These are phyloP conservation scores for Lactifluus subvellereus DNA, from an alignment of 768 basidiomycete species.

Conservation along the genomic window DNA sequence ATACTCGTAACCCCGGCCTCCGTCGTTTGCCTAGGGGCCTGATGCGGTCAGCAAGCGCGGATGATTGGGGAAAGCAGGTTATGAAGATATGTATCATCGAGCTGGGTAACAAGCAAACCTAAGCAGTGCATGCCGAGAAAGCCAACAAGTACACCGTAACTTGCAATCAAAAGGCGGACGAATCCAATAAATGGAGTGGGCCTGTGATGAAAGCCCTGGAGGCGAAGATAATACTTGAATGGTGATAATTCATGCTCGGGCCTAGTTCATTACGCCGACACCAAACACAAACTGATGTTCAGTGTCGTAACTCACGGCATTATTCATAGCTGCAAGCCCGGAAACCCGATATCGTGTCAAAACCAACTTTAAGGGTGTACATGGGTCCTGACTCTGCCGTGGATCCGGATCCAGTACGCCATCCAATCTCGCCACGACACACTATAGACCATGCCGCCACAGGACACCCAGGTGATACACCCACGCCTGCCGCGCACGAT, in stretches of 20 bases:
- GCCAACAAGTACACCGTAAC: background rate
- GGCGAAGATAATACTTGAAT: background rate
- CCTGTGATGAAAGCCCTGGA: background rate
- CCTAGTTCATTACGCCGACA: background rate
- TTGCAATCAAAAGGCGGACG: background rate
- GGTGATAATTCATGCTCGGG: constrained; percentile 1
- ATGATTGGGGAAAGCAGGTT: background rate
- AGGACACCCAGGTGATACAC: no score
- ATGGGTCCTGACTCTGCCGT: background rate
- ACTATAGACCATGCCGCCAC: no score
- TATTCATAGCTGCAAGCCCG: no score
- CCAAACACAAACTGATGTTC: background rate
- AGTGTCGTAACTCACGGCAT: background rate
- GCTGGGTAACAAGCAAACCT: background rate
- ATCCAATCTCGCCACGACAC: no score
- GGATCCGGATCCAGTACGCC: background rate
- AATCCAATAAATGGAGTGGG: constrained; percentile 4
- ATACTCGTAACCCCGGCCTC: background rate
- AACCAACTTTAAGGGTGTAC: background rate
- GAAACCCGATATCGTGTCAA: no score
- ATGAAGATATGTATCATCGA: background rate
- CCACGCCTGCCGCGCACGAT: background rate
- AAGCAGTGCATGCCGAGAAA: constrained; percentile 6
- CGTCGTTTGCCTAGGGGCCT: background rate
- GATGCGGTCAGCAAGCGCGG: background rate